A percentile compares a stretch with the other conserved stretches of the same genome.
Evolutionary conservation across 352 stramenopile species (phyloP).

Genomic region (Phytophthora foliorum): DNA sequence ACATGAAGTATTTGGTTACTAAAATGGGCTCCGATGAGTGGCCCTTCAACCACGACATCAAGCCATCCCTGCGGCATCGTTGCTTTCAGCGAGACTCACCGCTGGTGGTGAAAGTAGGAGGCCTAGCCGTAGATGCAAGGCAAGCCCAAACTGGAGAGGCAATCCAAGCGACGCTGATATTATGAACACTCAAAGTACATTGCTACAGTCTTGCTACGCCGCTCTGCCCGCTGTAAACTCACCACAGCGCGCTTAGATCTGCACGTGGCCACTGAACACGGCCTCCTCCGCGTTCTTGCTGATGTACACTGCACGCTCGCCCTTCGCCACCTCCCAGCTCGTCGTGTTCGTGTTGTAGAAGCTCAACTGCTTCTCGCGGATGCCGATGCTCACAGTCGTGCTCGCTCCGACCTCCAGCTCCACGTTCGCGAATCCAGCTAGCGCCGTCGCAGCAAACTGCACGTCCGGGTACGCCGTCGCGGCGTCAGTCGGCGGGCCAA

Average conservation of each 20-base stretch:
- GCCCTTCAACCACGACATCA: too few relatives aligned
- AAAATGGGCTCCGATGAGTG: too few relatives aligned
- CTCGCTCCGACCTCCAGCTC: slow-evolving; percentile 43
- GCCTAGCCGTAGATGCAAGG: too few relatives aligned
- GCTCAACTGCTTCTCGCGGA: slow-evolving; percentile 43
- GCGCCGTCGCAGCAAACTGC: slow-evolving; percentile 37
- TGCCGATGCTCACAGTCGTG: slow-evolving; percentile 35
- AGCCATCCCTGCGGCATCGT: too few relatives aligned
- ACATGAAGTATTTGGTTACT: too few relatives aligned
- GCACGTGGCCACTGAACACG: slow-evolving; percentile 34
- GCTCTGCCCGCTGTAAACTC: not conserved
- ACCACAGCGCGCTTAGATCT: slow-evolving; percentile 18
- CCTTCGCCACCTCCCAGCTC: slow-evolving; percentile 37
- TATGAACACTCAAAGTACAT: slow-evolving; percentile 8
- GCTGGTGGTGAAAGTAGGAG: too few relatives aligned
- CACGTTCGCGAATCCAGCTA: slow-evolving; percentile 44
- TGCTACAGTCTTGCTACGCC: slow-evolving; percentile 1
- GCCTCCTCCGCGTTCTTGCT: slow-evolving; percentile 39
- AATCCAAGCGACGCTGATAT: not conserved
- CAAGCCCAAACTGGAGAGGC: not conserved
- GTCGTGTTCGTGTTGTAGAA: slow-evolving; percentile 40
- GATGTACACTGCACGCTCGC: slow-evolving; percentile 31
- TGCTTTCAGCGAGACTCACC: too few relatives aligned
- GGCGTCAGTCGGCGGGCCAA: slow-evolving; percentile 32
- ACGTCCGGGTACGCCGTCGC: slow-evolving; percentile 35